Base-by-base conservation (phyloP, 257 asterid genomes). In the Lycium ferocissimum region DNA sequence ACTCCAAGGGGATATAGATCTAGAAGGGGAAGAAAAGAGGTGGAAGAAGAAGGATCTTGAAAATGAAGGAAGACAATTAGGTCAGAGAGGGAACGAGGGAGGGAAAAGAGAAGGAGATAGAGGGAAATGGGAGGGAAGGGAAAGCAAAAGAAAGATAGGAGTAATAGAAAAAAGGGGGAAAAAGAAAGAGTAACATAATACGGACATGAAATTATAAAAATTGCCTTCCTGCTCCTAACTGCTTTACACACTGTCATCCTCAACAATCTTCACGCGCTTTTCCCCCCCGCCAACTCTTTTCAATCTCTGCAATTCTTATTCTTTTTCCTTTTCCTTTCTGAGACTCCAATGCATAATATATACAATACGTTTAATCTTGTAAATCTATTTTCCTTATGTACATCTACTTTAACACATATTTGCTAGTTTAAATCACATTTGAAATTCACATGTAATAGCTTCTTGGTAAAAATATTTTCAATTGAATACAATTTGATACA, bases 51-150 rank as follows among this genome's bases (percentile, higher is more conserved):
- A 61, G 85, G 54, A 35, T 12, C 7, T 79, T 35, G 54, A 38
- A 53, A 80, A 26, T 26, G 33, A 26, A 26, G 33, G 33, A 85
- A 84, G 91, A 83, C 82, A 87, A 89, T 91, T 90, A 92, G 97
- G 97, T 92, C 93, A 93, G 94, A 88, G 89, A 87, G 80, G 83
- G 81, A 79, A 79, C 47, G 33, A 57, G 71, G 79, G 79, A 76
- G 51, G 83, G 84, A 81, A 66, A 79, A 69, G 65, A 18, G 37
- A 65, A 15, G 72, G 58, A 37, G 72, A 53, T 26, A 51, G 81
- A 70, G 85, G 53, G 67, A 83, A 38, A n/a, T 69, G 79, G 85
- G 88, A 91, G 90, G 89, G 86, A 80, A 57, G 89, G 71, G 80
- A 81, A 22, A 87, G 85, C 81, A 85, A 85, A 87, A 85, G 85